Conservation (phyloP, 192 early-diverging fungal genomes). For the Funneliformis mosseae region DNA sequence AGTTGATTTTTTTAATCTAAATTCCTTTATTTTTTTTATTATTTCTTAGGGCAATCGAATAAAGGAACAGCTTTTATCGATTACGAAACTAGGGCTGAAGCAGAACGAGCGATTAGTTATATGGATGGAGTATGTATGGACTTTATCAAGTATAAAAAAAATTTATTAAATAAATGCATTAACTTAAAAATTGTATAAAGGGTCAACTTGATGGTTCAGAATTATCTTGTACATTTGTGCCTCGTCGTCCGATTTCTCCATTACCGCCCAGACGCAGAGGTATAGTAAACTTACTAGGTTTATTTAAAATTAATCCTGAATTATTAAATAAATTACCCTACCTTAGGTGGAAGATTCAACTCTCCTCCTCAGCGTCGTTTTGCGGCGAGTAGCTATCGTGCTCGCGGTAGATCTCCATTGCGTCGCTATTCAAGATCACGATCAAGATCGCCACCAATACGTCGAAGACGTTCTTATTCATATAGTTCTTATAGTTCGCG, state of each 20-base stretch:
- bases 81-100: conserved; percentile 42
- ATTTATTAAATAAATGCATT: not conserved
- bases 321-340: too few species aligned
- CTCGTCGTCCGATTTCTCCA: conserved; percentile 35
- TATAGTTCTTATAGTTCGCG: conserved; percentile 35
- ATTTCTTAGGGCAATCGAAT: conserved; percentile 39
- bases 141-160: not conserved
- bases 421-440: conserved; percentile 35
- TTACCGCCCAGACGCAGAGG: conserved; percentile 35
- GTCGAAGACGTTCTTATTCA: conserved; percentile 37
- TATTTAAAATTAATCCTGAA: not conserved
- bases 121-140: conserved; percentile 48
- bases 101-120: conserved; percentile 48
- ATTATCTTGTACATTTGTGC: conserved; percentile 38
- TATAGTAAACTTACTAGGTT: not conserved
- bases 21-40: not conserved
- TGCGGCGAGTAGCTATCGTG: conserved; percentile 30
- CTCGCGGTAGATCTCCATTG: conserved; percentile 35
- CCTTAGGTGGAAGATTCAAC: conserved; percentile 22
- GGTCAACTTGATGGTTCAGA: conserved; percentile 51
- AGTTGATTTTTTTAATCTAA: not conserved
- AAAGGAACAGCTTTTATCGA: conserved; percentile 48
- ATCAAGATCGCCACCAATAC: conserved; percentile 41
- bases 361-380: conserved; percentile 37
- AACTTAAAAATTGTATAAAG: conserved; percentile 19